Evolutionary conservation across 257 asterid genomes (phyloP).

Genomic region (Lantana camara): DNA sequence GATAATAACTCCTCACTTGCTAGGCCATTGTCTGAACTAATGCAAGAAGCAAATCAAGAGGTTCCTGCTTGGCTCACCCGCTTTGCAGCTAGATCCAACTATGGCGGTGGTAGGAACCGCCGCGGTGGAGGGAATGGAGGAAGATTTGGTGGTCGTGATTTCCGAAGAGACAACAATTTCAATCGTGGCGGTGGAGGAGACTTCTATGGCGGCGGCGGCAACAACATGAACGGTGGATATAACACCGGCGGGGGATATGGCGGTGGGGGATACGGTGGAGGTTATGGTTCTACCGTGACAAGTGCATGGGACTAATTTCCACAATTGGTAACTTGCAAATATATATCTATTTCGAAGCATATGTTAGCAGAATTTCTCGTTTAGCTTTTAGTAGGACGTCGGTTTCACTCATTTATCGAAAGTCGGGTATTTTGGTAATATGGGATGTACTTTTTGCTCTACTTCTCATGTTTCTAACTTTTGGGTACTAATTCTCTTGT

Average conservation of each 20-base stretch:
- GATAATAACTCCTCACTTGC: constrained; percentile 80
- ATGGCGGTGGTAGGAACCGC: constrained; percentile 51
- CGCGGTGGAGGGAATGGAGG: constrained; percentile 67
- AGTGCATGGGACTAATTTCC: constrained; percentile 76
- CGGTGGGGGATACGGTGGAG: constrained; percentile 61
- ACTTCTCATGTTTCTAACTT: neutral
- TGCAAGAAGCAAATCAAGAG: constrained; percentile 96
- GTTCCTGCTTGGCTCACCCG: constrained; percentile 95
- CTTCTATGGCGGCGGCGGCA: constrained; percentile 56
- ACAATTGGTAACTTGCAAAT: constrained; percentile 16
- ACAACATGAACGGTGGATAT: constrained; percentile 33
- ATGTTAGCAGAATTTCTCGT: constrained; percentile 15
- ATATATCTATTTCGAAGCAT: constrained; percentile 6
- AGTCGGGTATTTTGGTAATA: constrained; percentile 27
- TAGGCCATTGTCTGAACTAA: constrained; percentile 69
- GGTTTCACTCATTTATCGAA: constrained; percentile 11
- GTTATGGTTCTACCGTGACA: constrained; percentile 57
- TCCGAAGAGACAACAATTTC: constrained; percentile 59
- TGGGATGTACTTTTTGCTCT: constrained; percentile 18
- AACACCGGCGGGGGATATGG: constrained; percentile 42
- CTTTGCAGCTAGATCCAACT: constrained; percentile 64
- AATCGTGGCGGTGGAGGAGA: constrained; percentile 44
- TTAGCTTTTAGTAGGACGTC: constrained; percentile 27
- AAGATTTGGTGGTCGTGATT: constrained; percentile 83
- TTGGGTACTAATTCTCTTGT: constrained; percentile 25